Evolutionary conservation across 75 land plant genomes (phyloP), one percentile per base, ranked within the genome.

Genomic region (Cupressus sempervirens): DNA sequence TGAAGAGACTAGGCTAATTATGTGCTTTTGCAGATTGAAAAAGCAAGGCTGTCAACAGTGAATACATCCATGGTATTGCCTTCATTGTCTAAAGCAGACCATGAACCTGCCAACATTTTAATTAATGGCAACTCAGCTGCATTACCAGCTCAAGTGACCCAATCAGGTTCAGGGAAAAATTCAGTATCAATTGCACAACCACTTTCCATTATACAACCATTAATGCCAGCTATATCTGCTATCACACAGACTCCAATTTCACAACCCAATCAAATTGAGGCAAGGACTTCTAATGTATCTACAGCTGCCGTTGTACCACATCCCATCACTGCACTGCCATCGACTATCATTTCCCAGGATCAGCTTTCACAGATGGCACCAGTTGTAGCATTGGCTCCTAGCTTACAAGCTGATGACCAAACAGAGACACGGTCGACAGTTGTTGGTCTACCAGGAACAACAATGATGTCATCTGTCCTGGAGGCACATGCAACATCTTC

Each of bases 1-100:
- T 79, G 81, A 26, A 43, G n/a, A 79, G 81, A 79, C 30, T 43
- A 9, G 50, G 29, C 81, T 79, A 79, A 79, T 79, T 41, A 79
- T 26, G 81, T 79, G 46, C 45, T 10, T 43, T 79, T 79, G 81
- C 81, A 79, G 81, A 40, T 79, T 79, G 81, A 79, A 79, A 46
- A 79, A 43, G 81, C 81, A 79, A 79, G 50, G 81, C 48, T 41
- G 11, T 43, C 46, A 45, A 43, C 81, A 79, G 11, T 45, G 29
- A 43, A 40, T 79, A 45, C 81, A 20, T 9, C 81, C 50, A 79
- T 79, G 50, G 45, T 79, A 79, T 10, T 50, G 29, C 26, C 48
- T 79, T 79, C 81, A 79, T 43, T 26, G 81, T 38, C 81, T 43
- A 79, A 79, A 79, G 81, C 48, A 79, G 50, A 79, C 3, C 50